These are phyloP conservation scores for Zygoascus bituminiphila DNA, from an alignment of 805 yeast species.

Conservation along the genomic window DNA sequence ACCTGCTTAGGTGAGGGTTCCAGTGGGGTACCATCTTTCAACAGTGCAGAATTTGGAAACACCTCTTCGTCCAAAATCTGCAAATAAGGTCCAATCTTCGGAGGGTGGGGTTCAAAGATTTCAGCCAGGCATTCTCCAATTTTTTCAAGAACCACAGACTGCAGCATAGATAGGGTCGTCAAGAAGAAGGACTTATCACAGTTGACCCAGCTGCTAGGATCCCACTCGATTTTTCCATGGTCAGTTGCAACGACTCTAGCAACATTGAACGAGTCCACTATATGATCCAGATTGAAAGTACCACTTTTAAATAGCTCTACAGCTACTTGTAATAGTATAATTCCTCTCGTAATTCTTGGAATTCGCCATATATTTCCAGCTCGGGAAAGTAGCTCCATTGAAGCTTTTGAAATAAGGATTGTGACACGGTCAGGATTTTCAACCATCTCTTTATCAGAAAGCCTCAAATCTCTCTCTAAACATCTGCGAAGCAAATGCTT, in stretches of 20 bases:
- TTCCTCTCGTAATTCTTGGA: constrained; percentile 41
- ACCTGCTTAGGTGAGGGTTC: constrained; percentile 40
- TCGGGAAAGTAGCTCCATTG: constrained; percentile 36
- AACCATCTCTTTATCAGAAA: constrained; percentile 15
- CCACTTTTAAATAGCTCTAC: constrained; percentile 29
- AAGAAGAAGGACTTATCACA: constrained; percentile 46
- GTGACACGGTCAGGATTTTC: constrained; percentile 16
- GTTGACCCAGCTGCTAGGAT: constrained; percentile 33
- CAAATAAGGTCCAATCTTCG: constrained; percentile 50
- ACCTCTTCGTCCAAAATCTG: constrained; percentile 43
- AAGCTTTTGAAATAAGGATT: constrained; percentile 35
- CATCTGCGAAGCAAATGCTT: constrained; percentile 37
- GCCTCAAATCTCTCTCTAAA: constrained; percentile 32
- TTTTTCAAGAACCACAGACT: constrained; percentile 39
- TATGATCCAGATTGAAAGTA: constrained; percentile 23
- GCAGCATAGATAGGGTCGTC: constrained; percentile 37
- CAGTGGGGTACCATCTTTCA: constrained; percentile 29
- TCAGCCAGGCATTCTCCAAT: constrained; percentile 35
- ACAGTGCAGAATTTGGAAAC: constrained; percentile 38
- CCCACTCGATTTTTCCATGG: constrained; percentile 19
- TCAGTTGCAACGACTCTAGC: constrained; percentile 21
- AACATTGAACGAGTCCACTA: constrained; percentile 31
- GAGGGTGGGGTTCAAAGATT: constrained; percentile 38
- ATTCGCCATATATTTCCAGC: constrained; percentile 55
- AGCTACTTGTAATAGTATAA: constrained; percentile 44